Evolutionary conservation across 257 asterid species (phyloP), one percentile per base, ranked within the genome.

Genomic region (Plantago elongata): DNA sequence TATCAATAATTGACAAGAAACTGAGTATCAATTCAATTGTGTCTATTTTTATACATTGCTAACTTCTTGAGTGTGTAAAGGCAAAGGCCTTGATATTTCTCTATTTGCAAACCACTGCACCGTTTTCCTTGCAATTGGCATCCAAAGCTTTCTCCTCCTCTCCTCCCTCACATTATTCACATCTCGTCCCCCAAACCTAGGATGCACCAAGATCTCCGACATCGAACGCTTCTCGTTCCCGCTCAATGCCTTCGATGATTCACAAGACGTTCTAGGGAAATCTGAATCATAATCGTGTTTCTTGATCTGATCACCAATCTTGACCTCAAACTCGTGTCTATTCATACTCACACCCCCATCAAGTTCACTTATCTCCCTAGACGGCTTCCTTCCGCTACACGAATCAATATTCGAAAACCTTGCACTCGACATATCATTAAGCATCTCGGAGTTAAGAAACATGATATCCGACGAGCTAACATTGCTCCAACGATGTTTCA

Each of bases 101-200:
- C 95, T 85, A 73, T 78, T 77, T 9, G 79, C 87, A 79, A 86
- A 88, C 98, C 95, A 88, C 13, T 74, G 67, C 11, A 78, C 87
- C 66, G 96, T 91, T 77, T 88, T 84, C 60, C 73, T 79, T 11
- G 91, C 98, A 68, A 91, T 88, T 34, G 95, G 92, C n/a, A 85
- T 65, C 98, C 98, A 90, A 17, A 76, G 54, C 45, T 74, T 82
- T 62, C 86, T 82, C 51, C 47, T 65, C 16, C 71, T 78, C 49
- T 86, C 95, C 51, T 83, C 92, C 46, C 76, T 59, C 6, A 40
- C 66, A 68, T 62, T 50, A 63, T 46, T 69, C 3, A 57, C 52
- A 40, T 67, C 81, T 56, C 61, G 45, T 46, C 40, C 37, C 40
- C 42, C 48, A 43, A 62, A 79, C 79, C 97, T 83, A 6, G 95